phyloP scores from a whole-genome alignment of 257 asterid genomes.

The Cordia subcordata region DNA sequence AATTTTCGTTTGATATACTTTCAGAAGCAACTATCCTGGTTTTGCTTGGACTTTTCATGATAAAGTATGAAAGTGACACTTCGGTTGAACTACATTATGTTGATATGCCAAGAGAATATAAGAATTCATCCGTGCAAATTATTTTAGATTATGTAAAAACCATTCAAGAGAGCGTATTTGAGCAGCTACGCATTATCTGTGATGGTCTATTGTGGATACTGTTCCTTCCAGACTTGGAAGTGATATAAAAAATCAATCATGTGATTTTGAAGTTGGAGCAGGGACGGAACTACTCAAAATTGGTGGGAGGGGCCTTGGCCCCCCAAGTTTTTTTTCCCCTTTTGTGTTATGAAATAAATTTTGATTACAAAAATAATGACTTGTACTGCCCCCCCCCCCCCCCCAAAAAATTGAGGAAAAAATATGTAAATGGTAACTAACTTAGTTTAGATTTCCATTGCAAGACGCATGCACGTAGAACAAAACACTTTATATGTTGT shows the following conservation, averaged over 20 bases:
- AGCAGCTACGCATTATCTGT: conserved; percentile 93
- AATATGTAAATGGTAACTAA: no score
- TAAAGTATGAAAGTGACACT: conserved; percentile 91
- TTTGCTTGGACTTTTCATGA: conserved; percentile 80
- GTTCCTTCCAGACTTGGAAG: conserved; percentile 91
- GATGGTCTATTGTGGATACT: conserved; percentile 97
- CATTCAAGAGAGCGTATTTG: conserved; percentile 92
- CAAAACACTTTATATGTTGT: no score
- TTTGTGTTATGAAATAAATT: no score
- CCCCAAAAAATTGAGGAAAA: no score
- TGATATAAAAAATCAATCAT: conserved; percentile 13
- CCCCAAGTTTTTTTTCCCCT: no score
- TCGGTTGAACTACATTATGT: conserved; percentile 86
- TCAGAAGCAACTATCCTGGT: conserved; percentile 97
- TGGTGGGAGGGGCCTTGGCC: no score
- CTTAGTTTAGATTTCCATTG: no score
- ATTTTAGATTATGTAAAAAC: conserved; percentile 94
- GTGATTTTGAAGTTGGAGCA: conserved; percentile 6
- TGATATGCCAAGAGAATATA: conserved; percentile 94
- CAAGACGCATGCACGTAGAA: no score
- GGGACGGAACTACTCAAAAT: no score
- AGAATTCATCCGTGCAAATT: conserved; percentile 83
- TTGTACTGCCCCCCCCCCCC: no score
- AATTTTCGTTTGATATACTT: conserved; percentile 10
- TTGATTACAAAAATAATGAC: no score